phyloP scores from a whole-genome alignment of 768 basidiomycete species.

The Leucosporidium yakuticum region DNA sequence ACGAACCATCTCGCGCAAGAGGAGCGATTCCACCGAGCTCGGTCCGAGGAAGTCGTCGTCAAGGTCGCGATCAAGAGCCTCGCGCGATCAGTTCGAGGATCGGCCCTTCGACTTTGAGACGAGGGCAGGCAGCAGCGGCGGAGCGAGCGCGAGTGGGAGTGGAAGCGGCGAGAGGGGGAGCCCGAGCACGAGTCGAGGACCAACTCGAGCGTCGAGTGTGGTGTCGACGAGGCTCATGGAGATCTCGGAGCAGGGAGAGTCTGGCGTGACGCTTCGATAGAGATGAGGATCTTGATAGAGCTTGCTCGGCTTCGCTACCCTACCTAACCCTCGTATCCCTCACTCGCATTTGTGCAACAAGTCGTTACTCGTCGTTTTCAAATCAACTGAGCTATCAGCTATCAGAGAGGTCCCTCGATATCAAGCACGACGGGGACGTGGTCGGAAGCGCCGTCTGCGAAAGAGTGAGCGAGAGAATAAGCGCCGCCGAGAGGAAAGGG shows the following conservation, averaged over 20 bases:
- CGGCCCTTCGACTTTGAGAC: neutral
- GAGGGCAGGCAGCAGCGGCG: neutral
- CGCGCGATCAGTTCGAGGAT: neutral
- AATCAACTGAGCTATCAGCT: neutral
- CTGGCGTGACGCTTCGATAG: slow-evolving; percentile 10
- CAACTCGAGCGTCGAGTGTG: neutral
- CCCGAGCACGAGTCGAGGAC: neutral
- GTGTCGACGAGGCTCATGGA: neutral
- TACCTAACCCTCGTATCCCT: too few species aligned
- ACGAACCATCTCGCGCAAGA: neutral
- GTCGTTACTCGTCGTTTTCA: too few species aligned
- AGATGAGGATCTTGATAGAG: too few species aligned
- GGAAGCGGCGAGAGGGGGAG: neutral
- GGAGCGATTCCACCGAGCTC: slow-evolving; percentile 25
- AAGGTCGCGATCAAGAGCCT: neutral
- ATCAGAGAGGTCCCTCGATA: slow-evolving; percentile 51
- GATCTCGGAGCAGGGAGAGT: slow-evolving; percentile 28
- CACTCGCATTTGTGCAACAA: too few species aligned
- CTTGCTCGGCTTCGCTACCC: too few species aligned
- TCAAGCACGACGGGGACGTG: slow-evolving; percentile 78
- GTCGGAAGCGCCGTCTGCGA: slow-evolving; percentile 70
- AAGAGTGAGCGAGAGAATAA: too few species aligned
- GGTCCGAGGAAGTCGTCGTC: neutral
- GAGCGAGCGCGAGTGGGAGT: neutral
- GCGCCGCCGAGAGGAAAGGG: too few species aligned